Base-by-base conservation (phyloP, 306 rosid genomes). In the Notholithocarpus densiflorus region DNA sequence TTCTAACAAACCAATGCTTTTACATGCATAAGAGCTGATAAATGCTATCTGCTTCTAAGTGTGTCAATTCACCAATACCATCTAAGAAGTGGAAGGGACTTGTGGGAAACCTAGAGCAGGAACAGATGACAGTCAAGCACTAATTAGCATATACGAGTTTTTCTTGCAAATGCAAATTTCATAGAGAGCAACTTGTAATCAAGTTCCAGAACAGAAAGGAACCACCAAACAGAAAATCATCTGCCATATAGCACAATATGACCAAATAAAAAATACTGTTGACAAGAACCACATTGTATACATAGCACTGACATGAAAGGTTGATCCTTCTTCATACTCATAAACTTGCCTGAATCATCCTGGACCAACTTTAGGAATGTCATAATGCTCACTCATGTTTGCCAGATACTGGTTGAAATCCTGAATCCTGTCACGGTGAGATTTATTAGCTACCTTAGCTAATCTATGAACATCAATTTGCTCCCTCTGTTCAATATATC, bases 321-420 rank as follows among this genome's bases (percentile, higher is more conserved):
- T 55, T 20, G 74, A 54, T 71, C 68, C 70, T 69, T 20, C 65
- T 51, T 77, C 76, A 77, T 19, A 29, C 19, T 78, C 24, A 65
- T 5, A 61, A 11, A 45, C 31, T 54, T 24, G 18, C 5, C 29
- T 7, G 23, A 74, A 71, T 92, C 70, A 94, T 54, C 98, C 98
- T 37, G 97, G 98, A 21, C 97, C 98, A 77, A 94, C 97, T 82
- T 92, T 94, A 68, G 98, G 97, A 80, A 94, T 94, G 85, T 94
- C 98, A 84, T 94, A 94, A 80, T 94, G 98, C 97, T 94, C 98
- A 34, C 98, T 94, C 97, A 94, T 92, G 87, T 94, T 94, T 21
- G 98, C 98, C 15, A 94, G 93, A 86, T 92, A 92, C 78, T 94
- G 97, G 74, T 94, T 94, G 90, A 94, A 94, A 84, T 92, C 98